Evolutionary conservation across 306 rosid genomes (phyloP).

Genomic region (Cyamopsis tetragonoloba): DNA sequence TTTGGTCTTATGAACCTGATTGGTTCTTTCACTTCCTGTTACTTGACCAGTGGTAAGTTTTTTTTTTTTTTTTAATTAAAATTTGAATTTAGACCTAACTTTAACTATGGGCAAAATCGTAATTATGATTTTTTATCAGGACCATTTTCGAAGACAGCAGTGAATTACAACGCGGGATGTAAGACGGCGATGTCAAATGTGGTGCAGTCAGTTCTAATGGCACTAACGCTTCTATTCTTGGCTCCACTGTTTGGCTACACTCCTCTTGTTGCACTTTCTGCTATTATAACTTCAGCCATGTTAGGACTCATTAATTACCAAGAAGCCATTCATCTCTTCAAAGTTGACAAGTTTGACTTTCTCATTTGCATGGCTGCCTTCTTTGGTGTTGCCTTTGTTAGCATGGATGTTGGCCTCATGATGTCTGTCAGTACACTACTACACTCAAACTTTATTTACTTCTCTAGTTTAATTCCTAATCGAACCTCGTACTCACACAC

Average conservation of each 20-base stretch:
- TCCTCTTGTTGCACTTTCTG: conserved; percentile 76
- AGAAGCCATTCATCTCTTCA: conserved; percentile 47
- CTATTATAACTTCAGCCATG: conserved; percentile 84
- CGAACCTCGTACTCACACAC: too few relatives aligned
- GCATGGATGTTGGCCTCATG: conserved; percentile 71
- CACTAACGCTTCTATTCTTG: conserved; percentile 50
- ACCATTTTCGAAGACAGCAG: conserved; percentile 94
- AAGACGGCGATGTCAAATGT: conserved; percentile 63
- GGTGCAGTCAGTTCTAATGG: conserved; percentile 53
- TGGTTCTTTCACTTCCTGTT: conserved; percentile 88
- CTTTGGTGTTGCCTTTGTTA: conserved; percentile 49
- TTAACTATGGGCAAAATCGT: too few relatives aligned
- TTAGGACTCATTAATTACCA: conserved; percentile 57
- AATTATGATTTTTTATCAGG: too few relatives aligned
- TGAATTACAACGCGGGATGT: conserved; percentile 78
- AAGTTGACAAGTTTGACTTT: conserved; percentile 85
- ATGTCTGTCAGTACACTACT: conserved; percentile 55
- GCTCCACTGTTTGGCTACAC: conserved; percentile 83
- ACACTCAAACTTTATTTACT: too few relatives aligned
- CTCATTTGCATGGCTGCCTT: conserved; percentile 65
- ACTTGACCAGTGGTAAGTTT: conserved; percentile 78
- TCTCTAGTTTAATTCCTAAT: too few relatives aligned
- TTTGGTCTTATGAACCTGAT: conserved; percentile 76
- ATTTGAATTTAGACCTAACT: too few relatives aligned
- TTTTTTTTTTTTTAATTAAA: too few relatives aligned